Evolutionary conservation across 306 rosid species (phyloP).

Genomic region (Spatholobus suberectus): DNA sequence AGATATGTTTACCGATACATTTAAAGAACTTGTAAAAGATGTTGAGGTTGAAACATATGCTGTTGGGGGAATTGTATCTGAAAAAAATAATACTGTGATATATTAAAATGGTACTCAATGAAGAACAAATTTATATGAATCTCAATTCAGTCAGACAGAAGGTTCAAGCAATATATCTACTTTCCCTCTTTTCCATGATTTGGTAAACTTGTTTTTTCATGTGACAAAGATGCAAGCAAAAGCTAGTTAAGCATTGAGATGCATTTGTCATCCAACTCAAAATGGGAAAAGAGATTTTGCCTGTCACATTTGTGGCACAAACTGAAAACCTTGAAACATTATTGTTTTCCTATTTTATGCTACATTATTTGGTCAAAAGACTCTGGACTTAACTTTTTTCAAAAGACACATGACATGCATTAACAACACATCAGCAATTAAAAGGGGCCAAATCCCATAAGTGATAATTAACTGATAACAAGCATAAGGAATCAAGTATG

Average conservation of each 20-base stretch:
- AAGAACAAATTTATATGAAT: constrained; percentile 19
- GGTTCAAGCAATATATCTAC: neutral
- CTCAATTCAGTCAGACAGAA: neutral
- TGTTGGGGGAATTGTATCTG: constrained; percentile 92
- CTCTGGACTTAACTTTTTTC: constrained; percentile 2
- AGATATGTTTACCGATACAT: constrained; percentile 77
- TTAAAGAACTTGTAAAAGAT: constrained; percentile 66
- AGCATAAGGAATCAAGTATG: constrained; percentile 41
- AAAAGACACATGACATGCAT: constrained; percentile 2
- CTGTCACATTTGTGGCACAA: neutral
- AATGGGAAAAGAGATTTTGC: neutral
- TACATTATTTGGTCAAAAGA: constrained; percentile 16
- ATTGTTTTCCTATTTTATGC: neutral
- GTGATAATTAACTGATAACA: neutral
- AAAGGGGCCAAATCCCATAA: constrained; percentile 5
- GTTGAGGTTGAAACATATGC: constrained; percentile 68
- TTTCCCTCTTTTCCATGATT: constrained; percentile 17
- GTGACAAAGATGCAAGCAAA: constrained; percentile 21
- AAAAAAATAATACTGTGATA: constrained; percentile 32
- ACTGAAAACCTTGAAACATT: neutral
- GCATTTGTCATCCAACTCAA: neutral
- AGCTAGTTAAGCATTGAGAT: constrained; percentile 22
- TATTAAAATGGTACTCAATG: constrained; percentile 8
- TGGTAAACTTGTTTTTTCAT: neutral
- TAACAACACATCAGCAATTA: neutral